Conservation (phyloP, 2,329 filamentous ascomycete genomes). For the Camillea tinctor region DNA sequence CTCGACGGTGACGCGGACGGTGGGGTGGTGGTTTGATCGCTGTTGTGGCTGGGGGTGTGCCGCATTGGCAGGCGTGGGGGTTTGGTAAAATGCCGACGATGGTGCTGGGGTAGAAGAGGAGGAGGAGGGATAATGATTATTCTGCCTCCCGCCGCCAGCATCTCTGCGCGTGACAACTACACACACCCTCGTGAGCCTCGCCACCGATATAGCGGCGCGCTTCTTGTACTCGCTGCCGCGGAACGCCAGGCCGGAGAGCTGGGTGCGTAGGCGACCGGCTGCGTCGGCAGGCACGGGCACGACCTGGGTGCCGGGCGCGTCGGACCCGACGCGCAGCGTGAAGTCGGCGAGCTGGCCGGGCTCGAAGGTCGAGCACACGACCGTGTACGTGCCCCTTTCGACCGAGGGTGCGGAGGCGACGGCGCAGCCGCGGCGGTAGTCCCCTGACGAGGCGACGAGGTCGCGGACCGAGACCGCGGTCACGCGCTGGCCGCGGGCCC, state of each 20-base stretch:
- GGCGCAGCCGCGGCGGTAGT: conserved; percentile 80
- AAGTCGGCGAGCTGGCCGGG: conserved; percentile 74
- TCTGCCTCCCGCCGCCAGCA: conserved; percentile 8
- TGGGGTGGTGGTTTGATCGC: conserved; percentile 27
- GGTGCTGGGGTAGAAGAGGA: too few species aligned
- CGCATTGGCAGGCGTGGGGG: too few species aligned
- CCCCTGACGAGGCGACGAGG: conserved; percentile 78
- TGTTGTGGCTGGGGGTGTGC: conserved; percentile 6
- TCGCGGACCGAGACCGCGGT: conserved; percentile 70
- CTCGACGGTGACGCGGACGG: conserved; percentile 70
- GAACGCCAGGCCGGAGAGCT: conserved; percentile 54
- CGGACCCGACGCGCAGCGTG: conserved; percentile 70
- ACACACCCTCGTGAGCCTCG: conserved; percentile 59
- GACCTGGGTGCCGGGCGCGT: conserved; percentile 51
- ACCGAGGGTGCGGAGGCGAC: conserved; percentile 62
- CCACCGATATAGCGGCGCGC: conserved; percentile 39
- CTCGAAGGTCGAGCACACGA: conserved; percentile 90
- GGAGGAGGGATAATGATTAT: conserved; percentile 3
- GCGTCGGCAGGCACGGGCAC: conserved; percentile 66
- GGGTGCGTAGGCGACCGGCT: conserved; percentile 68
- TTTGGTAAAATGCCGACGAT: conserved; percentile 22
- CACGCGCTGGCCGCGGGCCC: conserved; percentile 71
- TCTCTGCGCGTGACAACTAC: conserved; percentile 44
- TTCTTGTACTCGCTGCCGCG: conserved; percentile 31
- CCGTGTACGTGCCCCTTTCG: conserved; percentile 74